Evolutionary conservation across 306 rosid species (phyloP).

Genomic region (Lathyrus tuberosus): DNA sequence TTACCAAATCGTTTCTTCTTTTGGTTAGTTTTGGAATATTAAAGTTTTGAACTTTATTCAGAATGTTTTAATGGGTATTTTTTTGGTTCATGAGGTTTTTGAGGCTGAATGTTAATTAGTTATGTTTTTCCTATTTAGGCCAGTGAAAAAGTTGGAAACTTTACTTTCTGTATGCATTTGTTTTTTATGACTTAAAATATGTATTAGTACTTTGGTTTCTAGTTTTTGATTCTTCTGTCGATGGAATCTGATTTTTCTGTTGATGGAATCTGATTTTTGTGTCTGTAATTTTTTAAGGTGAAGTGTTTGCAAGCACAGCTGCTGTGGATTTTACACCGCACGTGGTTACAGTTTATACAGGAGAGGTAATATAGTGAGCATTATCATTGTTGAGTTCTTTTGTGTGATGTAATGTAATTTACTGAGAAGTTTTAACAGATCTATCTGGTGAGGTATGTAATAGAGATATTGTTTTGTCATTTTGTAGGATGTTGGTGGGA

Average conservation of each 20-base stretch:
- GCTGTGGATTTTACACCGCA: slow-evolving; percentile 74
- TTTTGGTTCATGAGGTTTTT: slow-evolving; percentile 28
- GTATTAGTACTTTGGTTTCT: slow-evolving; percentile 3
- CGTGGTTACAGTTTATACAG: slow-evolving; percentile 65
- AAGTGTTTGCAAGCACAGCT: slow-evolving; percentile 55
- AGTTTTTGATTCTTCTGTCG: not conserved
- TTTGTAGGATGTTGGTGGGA: slow-evolving; percentile 81
- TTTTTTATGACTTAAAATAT: not conserved
- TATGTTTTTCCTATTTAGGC: slow-evolving; percentile 3
- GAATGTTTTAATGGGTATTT: slow-evolving; percentile 21
- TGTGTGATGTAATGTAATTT: slow-evolving; percentile 2
- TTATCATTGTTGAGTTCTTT: not conserved
- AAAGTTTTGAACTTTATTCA: not conserved
- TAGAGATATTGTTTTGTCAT: slow-evolving; percentile 23
- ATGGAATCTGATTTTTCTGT: too few relatives aligned
- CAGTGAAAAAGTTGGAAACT: slow-evolving; percentile 36
- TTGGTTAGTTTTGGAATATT: slow-evolving; percentile 51
- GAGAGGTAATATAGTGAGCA: slow-evolving; percentile 61
- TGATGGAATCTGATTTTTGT: slow-evolving; percentile 5
- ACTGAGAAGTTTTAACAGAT: slow-evolving; percentile 18
- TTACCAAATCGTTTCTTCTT: slow-evolving; percentile 65
- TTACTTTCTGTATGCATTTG: slow-evolving; percentile 13
- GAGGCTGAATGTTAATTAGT: not conserved
- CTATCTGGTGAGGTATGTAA: slow-evolving; percentile 15
- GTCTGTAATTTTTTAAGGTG: slow-evolving; percentile 58